Evolutionary conservation across 257 asterid species (phyloP).

Genomic region (Penstemon barbatus): DNA sequence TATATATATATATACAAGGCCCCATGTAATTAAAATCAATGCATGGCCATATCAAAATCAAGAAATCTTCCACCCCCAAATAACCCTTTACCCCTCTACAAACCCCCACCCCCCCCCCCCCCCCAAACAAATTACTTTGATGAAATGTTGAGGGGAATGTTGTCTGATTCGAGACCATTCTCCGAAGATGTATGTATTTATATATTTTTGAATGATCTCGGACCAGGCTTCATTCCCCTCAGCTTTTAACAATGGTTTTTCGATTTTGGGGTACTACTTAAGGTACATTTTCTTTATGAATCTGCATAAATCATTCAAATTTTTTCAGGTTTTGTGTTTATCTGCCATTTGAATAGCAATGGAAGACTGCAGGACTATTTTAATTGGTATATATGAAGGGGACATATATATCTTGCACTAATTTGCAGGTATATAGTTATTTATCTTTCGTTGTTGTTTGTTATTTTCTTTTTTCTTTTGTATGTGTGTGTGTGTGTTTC

Average conservation of each 20-base stretch:
- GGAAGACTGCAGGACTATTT: too few species aligned
- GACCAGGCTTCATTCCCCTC: constrained; percentile 95
- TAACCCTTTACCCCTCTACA: neutral
- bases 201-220: constrained; percentile 54
- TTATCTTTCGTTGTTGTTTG: too few species aligned
- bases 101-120: neutral
- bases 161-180: constrained; percentile 56
- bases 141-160: constrained; percentile 51
- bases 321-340: too few species aligned
- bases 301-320: too few species aligned
- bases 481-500: too few species aligned
- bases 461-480: too few species aligned
- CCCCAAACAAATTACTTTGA: neutral
- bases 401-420: too few species aligned
- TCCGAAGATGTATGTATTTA: neutral
- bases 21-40: constrained; percentile 35
- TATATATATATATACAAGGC: constrained; percentile 23
- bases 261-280: neutral
- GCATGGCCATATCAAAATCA: constrained; percentile 38
- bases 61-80: neutral
- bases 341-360: neutral
- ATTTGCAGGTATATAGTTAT: too few species aligned
- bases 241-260: constrained; percentile 18
- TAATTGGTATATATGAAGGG: too few species aligned
- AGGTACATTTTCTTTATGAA: constrained; percentile 23